These are phyloP conservation scores for Elaeagnus macrophylla DNA, from an alignment of 306 rosid genomes.

Conservation along the genomic window DNA sequence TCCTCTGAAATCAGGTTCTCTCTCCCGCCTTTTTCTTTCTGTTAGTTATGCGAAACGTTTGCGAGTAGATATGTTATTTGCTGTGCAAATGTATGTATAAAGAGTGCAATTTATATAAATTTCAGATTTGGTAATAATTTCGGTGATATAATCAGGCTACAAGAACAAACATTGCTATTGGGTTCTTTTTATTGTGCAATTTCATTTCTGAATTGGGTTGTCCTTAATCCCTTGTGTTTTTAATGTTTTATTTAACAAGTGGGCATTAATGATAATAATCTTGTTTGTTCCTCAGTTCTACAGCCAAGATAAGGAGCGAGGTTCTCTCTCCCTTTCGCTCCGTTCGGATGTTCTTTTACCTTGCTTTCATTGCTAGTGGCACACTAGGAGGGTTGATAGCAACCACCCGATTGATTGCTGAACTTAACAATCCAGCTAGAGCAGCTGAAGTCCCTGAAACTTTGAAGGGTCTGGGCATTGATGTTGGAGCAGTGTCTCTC, in stretches of 20 bases:
- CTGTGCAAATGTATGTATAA: too few species aligned
- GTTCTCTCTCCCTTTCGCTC: slow-evolving; percentile 80
- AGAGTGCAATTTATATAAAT: too few species aligned
- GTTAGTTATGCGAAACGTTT: slow-evolving; percentile 7
- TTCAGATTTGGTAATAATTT: too few species aligned
- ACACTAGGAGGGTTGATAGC: slow-evolving; percentile 68
- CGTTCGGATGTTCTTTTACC: slow-evolving; percentile 78
- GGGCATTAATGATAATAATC: slow-evolving; percentile 36
- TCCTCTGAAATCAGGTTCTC: slow-evolving; percentile 59
- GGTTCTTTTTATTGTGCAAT: too few species aligned
- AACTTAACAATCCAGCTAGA: slow-evolving; percentile 62
- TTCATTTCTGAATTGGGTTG: too few species aligned
- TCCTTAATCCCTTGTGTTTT: too few species aligned
- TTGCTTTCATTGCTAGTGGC: slow-evolving; percentile 65
- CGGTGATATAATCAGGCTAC: too few species aligned
- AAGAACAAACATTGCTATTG: too few species aligned
- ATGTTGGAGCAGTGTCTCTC: slow-evolving; percentile 65
- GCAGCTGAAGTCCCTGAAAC: slow-evolving; percentile 47
- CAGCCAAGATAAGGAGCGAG: slow-evolving; percentile 75
- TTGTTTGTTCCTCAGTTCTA: slow-evolving; percentile 50
- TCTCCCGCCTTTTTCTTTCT: not conserved
- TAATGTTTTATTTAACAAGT: slow-evolving; percentile 23
- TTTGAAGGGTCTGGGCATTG: slow-evolving; percentile 63
- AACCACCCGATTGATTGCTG: slow-evolving; percentile 54
- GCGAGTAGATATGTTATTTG: too few species aligned